A percentile compares a stretch with the other conserved stretches of the same genome.
These are phyloP conservation scores for Leishmania amazonensis DNA, from an alignment of 208 protist genomes.

Conservation along the genomic window DNA sequence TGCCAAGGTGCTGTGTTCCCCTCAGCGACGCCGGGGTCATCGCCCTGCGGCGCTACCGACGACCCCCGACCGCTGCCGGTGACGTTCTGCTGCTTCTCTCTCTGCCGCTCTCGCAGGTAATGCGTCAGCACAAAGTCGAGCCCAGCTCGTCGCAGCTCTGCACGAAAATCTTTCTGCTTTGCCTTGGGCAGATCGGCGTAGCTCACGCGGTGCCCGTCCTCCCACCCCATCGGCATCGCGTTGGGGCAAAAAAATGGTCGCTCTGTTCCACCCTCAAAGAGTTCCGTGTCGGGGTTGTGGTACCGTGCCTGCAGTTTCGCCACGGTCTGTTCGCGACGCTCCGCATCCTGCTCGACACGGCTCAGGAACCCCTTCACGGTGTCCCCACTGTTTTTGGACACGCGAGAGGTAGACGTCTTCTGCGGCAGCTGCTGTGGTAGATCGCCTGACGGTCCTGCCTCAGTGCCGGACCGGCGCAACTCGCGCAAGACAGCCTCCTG, in stretches of 20 bases:
- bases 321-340: constrained; percentile 36
- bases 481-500: constrained; percentile 27
- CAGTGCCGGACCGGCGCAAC: constrained; percentile 9
- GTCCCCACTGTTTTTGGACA: constrained; percentile 4
- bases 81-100: constrained; percentile 14
- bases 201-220: constrained; percentile 46
- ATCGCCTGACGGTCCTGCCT: neutral
- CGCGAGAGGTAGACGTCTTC: neutral
- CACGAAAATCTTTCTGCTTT: constrained; percentile 37
- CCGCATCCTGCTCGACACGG: constrained; percentile 41
- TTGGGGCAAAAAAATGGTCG: constrained; percentile 69
- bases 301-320: constrained; percentile 33
- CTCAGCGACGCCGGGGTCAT: neutral
- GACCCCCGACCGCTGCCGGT: neutral
- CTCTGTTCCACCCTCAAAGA: constrained; percentile 44
- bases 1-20: neutral
- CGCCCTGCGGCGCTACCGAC: neutral
- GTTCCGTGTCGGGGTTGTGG: constrained; percentile 31
- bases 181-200: constrained; percentile 46
- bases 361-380: constrained; percentile 32
- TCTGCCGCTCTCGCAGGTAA: constrained; percentile 24
- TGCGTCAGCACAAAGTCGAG: constrained; percentile 45
- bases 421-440: neutral
- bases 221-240: constrained; percentile 53
- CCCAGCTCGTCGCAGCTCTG: constrained; percentile 32